Evolutionary conservation across 768 basidiomycete species (phyloP).

Genomic region (Leucogyrophana mollusca): DNA sequence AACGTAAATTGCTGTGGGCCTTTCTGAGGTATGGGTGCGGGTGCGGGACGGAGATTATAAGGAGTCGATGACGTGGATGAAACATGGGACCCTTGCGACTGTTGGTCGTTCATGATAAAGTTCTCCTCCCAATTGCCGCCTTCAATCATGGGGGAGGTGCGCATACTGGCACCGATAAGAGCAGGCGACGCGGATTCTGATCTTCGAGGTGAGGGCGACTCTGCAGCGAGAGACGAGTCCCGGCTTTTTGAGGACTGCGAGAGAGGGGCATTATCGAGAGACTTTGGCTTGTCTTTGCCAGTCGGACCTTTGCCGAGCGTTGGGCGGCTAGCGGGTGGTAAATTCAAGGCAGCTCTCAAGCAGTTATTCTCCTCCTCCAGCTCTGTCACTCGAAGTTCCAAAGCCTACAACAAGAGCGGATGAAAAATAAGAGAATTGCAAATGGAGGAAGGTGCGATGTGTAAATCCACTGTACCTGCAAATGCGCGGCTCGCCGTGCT

Average conservation of each 20-base stretch:
- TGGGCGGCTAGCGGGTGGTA: slow-evolving; percentile 72
- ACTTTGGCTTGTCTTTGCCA: slow-evolving; percentile 78
- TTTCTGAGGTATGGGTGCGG: slow-evolving; percentile 44
- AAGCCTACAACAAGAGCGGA: slow-evolving; percentile 47
- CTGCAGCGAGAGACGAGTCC: slow-evolving; percentile 64
- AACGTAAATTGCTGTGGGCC: slow-evolving; percentile 46
- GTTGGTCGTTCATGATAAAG: slow-evolving; percentile 50
- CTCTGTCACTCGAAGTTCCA: slow-evolving; percentile 78
- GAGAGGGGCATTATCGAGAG: slow-evolving; percentile 33
- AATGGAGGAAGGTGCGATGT: slow-evolving; percentile 32
- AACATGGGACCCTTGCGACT: slow-evolving; percentile 31
- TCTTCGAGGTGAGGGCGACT: slow-evolving; percentile 44
- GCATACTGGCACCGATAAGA: slow-evolving; percentile 27
- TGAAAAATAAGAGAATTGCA: slow-evolving; percentile 37
- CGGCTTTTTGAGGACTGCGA: slow-evolving; percentile 49
- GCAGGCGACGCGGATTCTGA: slow-evolving; percentile 35
- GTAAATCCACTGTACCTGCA: slow-evolving; percentile 54
- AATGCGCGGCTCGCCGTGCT: slow-evolving; percentile 83
- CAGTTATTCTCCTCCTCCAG: slow-evolving; percentile 82
- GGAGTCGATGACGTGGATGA: slow-evolving; percentile 39
- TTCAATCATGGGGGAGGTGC: slow-evolving; percentile 49
- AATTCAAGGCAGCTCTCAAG: slow-evolving; percentile 67
- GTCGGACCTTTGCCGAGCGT: slow-evolving; percentile 83
- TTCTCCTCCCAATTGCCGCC: slow-evolving; percentile 54
- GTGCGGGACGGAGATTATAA: slow-evolving; percentile 43